Evolutionary conservation across 306 rosid genomes (phyloP), one percentile per base, ranked within the genome.

Genomic region (Rosa persica): DNA sequence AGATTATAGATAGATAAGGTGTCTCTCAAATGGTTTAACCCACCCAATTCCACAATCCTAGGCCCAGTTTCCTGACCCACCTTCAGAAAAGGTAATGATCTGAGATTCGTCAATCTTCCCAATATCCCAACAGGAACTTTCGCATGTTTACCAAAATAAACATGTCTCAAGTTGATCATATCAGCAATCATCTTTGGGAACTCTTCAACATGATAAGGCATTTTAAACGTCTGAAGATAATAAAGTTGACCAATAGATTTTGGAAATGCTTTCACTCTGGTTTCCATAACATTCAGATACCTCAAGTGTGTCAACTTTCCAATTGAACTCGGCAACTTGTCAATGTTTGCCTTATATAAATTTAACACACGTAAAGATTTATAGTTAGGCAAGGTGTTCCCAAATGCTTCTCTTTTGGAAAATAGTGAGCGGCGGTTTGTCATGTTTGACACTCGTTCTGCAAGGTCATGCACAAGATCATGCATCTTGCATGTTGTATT

Each of bases 391-490:
- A 74, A 42, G 15, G 23, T 15, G 11, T 38, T 38, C 4, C 72
- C 66, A 25, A 17, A 12, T 17, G 15, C 62, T 43, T 62, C 70
- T 10, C 36, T 5, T 1, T 44, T 25, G 6, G n/a, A 62, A 61
- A 64, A 62, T 1, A 23, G 27, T 0, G 74, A 46, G 52, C 9
- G 73, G 5, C 12, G 25, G 15, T 16, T 57, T 27, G 39, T 12
- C 47, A 17, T 49, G 65, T 62, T 44, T 49, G 74, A 47, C 12
- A 60, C 55, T 0, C 1, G 11, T 44, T 22, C n/a, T n/a, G 84
- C 84, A 38, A 81, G 76, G 23, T 58, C 84, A 25, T 75, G 76
- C 9, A 81, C 40, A 34, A 49, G 55, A 81, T 76, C 81, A 4
- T 76, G 84, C 84, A 81, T 81, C 60, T 81, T 70, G 16, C 51